Percentiles rank a stretch among this genome's conserved stretches.
These are phyloP conservation scores for Yarrowia divulgata DNA, from an alignment of 805 yeast genomes.

Conservation along the genomic window DNA sequence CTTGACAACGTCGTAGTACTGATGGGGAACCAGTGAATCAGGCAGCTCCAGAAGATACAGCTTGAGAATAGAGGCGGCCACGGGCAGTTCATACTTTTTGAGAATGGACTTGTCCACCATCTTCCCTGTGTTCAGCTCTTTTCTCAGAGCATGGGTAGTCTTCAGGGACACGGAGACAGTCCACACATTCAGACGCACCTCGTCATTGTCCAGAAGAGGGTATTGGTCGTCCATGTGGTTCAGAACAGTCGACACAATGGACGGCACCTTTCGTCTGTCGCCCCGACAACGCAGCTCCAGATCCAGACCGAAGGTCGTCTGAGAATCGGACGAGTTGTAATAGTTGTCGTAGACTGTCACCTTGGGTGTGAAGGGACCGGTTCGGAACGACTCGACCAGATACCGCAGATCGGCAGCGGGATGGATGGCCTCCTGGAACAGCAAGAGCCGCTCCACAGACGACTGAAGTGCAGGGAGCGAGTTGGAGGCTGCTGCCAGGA, in stretches of 20 bases:
- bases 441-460: conserved; percentile 65
- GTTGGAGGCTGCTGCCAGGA: conserved; percentile 69
- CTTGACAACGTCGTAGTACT: conserved; percentile 70
- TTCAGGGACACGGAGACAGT: conserved; percentile 66
- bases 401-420: conserved; percentile 73
- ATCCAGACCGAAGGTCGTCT: conserved; percentile 77
- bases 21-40: conserved; percentile 71
- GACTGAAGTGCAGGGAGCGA: conserved; percentile 64
- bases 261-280: conserved; percentile 76
- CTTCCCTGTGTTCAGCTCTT: conserved; percentile 55
- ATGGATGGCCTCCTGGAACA: conserved; percentile 72
- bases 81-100: conserved; percentile 57
- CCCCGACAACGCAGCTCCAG: conserved; percentile 72
- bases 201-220: conserved; percentile 70
- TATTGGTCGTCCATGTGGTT: conserved; percentile 72
- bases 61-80: conserved; percentile 72
- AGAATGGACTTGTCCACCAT: conserved; percentile 48
- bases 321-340: conserved; percentile 69
- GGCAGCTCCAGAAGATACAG: conserved; percentile 81
- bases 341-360: conserved; percentile 81
- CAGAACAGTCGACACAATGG: conserved; percentile 66
- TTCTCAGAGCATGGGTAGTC: conserved; percentile 67
- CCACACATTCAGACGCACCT: conserved; percentile 73
- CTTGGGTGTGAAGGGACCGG: conserved; percentile 77
- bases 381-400: conserved; percentile 69